Conservation (phyloP, 805 yeast genomes). For the Spathaspora passalidarum region DNA sequence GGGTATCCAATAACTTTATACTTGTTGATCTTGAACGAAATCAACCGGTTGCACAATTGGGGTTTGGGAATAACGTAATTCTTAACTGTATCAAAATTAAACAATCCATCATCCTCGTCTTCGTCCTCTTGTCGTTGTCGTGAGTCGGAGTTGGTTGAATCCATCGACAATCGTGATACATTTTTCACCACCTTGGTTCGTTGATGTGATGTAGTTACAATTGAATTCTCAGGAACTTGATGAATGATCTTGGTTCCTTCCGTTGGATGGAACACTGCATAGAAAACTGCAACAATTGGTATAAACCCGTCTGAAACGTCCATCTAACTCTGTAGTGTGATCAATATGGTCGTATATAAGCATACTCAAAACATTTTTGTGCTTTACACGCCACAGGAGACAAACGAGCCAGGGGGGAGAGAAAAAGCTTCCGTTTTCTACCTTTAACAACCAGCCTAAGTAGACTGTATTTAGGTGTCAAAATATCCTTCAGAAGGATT, state of each 20-base stretch:
- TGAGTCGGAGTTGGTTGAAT: not conserved
- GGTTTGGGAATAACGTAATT: slow-evolving; percentile 95
- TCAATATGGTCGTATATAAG: not conserved
- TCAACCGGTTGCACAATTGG: slow-evolving; percentile 76
- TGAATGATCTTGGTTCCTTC: slow-evolving; percentile 91
- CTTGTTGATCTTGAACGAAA: slow-evolving; percentile 68
- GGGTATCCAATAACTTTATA: slow-evolving; percentile 85
- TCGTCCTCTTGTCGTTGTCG: not conserved
- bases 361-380: no score
- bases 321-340: slow-evolving; percentile 15
- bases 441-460: no score
- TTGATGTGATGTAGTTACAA: slow-evolving; percentile 26
- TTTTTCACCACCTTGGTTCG: not conserved
- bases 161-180: slow-evolving; percentile 1
- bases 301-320: slow-evolving; percentile 61
- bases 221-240: slow-evolving; percentile 82
- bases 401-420: not conserved
- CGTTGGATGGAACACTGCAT: slow-evolving; percentile 90
- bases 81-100: slow-evolving; percentile 81
- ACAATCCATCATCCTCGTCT: slow-evolving; percentile 31
- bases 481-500: no score
- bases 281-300: slow-evolving; percentile 86
- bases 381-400: no score
- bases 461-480: no score
- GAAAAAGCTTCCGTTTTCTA: no score